Base-by-base conservation (phyloP, 169 alveolate species). In the Cyclospora cayetanensis region DNA sequence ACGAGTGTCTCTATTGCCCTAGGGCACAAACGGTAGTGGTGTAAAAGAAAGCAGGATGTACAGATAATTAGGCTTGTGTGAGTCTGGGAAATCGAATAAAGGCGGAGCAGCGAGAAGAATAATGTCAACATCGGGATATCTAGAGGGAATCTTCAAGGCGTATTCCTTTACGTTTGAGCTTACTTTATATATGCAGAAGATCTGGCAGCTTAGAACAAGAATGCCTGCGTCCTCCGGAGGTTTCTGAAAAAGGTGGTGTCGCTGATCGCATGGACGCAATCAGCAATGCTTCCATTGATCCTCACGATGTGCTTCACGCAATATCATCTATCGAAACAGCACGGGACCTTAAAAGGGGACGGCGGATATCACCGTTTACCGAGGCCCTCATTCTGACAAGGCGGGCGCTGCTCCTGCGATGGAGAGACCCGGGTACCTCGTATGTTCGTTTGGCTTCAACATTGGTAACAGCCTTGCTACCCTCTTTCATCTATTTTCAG, bases 391-490 rank as follows among this genome's bases (percentile, higher is more conserved):
- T 86, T 60, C 86, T 65, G 52, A 43, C 82, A 31, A 27, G 31
- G 76, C 92, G 92, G 2, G 68, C 66, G 31, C 42, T 68, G 22
- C 66, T 86, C 29, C 60, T 86, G 77, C 42, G 77, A 39, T 27
- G 74, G 63, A 42, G 92, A 41, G 92, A 86, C 60, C 85, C 92
- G 43, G 42, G 66, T 46, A 42, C 76, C 74, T 65, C 92, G 0
- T 86, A 86, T 46, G 74, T 53, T 72, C 80, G 82, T 20, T 34
- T 86, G 34, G 53, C 66, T 22, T 46, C 41, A 31, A 68, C 92
- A 41, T 43, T 86, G 53, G 43, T 86, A 29, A 46, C 86, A 31
- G 92, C 92, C 3, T 74, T 86, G 27, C 7, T 86, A 39, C 92
- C 92, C 34, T 35, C 92, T 4, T 86, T 86, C 52, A 41, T 86